Evolutionary conservation across 2,329 filamentous ascomycete species (phyloP).

Genomic region (Daldinia eschscholtzii): DNA sequence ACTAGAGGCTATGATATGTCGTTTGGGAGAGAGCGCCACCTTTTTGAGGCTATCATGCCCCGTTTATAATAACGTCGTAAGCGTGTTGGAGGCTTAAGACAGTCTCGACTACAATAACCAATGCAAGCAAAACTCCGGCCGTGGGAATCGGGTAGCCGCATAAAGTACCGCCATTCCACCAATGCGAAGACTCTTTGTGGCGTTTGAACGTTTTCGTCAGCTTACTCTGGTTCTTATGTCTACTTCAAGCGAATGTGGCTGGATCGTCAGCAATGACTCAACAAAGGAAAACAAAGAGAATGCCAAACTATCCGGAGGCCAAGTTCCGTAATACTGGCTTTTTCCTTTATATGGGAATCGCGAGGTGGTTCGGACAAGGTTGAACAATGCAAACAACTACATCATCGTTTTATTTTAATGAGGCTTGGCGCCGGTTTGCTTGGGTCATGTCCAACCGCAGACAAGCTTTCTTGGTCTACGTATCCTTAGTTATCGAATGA

Average conservation of each 20-base stretch:
- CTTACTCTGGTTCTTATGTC: not conserved
- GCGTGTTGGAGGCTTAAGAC: too few species aligned
- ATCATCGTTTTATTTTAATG: conserved; percentile 36
- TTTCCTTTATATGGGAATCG: conserved; percentile 5
- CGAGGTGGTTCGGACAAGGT: conserved; percentile 3
- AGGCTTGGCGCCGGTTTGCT: conserved; percentile 11
- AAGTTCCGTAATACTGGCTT: conserved; percentile 29
- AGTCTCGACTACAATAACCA: not conserved
- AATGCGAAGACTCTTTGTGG: not conserved
- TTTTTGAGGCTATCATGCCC: not conserved
- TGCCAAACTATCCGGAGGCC: conserved; percentile 19
- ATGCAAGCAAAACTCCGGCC: not conserved
- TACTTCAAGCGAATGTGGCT: not conserved
- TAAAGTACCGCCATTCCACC: not conserved
- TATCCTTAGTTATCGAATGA: conserved; percentile 12
- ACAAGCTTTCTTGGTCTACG: conserved; percentile 24
- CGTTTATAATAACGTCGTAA: not conserved
- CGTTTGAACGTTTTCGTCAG: not conserved
- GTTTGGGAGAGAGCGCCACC: too few species aligned
- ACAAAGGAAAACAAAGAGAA: not conserved
- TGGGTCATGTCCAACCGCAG: conserved; percentile 12
- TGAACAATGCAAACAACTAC: conserved; percentile 16
- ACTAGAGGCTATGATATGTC: too few species aligned
- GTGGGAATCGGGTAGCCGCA: not conserved
- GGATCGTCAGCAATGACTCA: conserved; percentile 28